Base-by-base conservation (phyloP, 345 rosid genomes). In the Eucalyptus sideroxylon region DNA sequence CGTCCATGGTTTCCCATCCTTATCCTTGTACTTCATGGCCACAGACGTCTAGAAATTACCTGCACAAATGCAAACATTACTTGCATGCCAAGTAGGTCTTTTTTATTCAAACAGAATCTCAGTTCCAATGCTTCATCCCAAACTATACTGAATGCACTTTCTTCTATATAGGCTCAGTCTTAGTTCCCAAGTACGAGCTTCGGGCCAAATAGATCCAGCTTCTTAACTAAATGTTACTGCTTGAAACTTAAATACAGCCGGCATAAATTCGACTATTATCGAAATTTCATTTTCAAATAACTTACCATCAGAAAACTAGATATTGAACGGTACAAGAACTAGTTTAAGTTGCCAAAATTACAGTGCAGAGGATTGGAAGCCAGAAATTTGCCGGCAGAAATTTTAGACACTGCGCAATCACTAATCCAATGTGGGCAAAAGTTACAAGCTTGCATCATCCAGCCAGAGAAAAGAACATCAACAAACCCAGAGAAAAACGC, bases 1-100 rank as follows among this genome's bases (percentile, higher is more conserved):
- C 87, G 87, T 90, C 81, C 89, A 91, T 37, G 92, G 95, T 90
- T 97, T 98, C 88, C 93, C 99, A 91, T 96, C 99, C 92, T 97
- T 98, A 86, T 60, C 87, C 72, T 89, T 56, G 88, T 95, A 89
- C 94, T 96, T 96, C 99, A 98, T 98, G 91, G 83, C 93, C 87
- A 83, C 77, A 26, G 34, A 37, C 17, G 24, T 55, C 21, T 56
- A 50, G 40, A 86, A 92, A 69, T 72, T 89, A 92, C 89, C 95
- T 95, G 95, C 92, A 89, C 69, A 89, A 40, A 60, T 59, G 89
- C 42, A 56, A 65, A 34, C 86, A 86, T 86, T 42, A 87, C 10
- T 30, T 86, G 83, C 45, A 21, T 40, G 47, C 49, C 59, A 89
- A 21, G 45, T 31, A 15, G 77, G 77, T 65, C 77, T 65, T n/a